Base-by-base conservation (phyloP, 1,284 basidiomycete genomes). In the Moesziomyces globuligerus region DNA sequence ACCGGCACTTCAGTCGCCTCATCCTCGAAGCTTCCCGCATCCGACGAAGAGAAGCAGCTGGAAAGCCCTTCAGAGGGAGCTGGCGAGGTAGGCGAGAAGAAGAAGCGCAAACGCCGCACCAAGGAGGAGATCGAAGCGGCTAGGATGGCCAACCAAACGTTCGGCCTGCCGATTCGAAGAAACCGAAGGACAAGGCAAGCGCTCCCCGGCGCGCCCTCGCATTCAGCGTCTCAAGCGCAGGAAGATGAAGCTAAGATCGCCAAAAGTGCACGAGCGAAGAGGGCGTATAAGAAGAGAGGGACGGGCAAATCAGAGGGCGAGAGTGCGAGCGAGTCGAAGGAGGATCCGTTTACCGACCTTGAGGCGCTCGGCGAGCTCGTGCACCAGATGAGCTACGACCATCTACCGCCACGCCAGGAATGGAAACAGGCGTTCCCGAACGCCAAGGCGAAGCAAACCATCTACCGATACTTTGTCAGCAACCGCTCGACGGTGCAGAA, bases 401-500 rank as follows among this genome's bases (percentile, higher is more conserved):
- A 78, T 39, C 43, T 78, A 25, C 74, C 74, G 9, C 56, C 71
- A 10, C 48, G 67, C 15, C 39, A 54, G 5, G 42, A 59, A 9
- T 78, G 76, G 76, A 68, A 66, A 32, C 20, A n/a, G 6, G 41
- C 36, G 3, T 76, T 75, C 37, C 60, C 66, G 1, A 56, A 51
- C 25, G 48, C 54, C 2, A 71, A 67, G 38, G 25, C 42, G 20
- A 18, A 52, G 5, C 29, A 40, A 40, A 69, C 74, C 3, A 66
- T 40, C 42, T 71, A 74, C 46, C 71, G 76, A 3, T 79, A 79
- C 59, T 78, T 80, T 56, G 57, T 76, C 3, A 54, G 72, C 40
- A 79, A 77, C 40, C 54, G 52, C 3, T 52, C 67, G 3, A 79
- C 74, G 9, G 55, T 69, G 10, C 11, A 50, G 8, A 49, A 62